Conservation (phyloP, 2,329 filamentous ascomycete species). For the Aspergillus sp. region DNA sequence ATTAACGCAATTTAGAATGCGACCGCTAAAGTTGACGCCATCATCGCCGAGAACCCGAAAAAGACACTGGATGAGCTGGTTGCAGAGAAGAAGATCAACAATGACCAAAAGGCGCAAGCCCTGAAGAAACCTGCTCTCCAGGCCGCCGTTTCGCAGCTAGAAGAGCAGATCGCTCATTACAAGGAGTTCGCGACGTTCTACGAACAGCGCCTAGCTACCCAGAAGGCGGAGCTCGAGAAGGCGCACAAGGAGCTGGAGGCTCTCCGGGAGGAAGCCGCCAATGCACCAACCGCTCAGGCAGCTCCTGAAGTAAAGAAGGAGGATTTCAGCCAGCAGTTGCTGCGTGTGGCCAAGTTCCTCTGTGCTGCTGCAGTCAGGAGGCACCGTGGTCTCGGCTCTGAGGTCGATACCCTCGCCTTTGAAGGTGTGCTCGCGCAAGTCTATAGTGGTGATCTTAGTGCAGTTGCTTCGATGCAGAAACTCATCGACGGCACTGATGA, state of each 20-base stretch:
- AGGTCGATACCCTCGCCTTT: constrained; percentile 60
- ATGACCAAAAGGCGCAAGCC: constrained; percentile 63
- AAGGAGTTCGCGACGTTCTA: constrained; percentile 61
- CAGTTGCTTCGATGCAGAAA: constrained; percentile 60
- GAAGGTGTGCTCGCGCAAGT: constrained; percentile 64
- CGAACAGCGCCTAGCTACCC: constrained; percentile 54
- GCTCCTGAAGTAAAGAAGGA: constrained; percentile 48
- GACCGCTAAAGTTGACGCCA: constrained; percentile 60
- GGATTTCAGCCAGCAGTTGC: constrained; percentile 54
- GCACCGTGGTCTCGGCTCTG: constrained; percentile 57
- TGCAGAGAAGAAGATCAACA: constrained; percentile 62
- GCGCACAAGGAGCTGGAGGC: constrained; percentile 58
- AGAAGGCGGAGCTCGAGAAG: constrained; percentile 57
- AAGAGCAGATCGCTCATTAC: constrained; percentile 62
- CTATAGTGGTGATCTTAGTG: constrained; percentile 61
- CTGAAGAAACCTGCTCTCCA: constrained; percentile 64
- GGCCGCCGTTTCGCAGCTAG: constrained; percentile 55
- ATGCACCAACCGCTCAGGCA: constrained; percentile 50
- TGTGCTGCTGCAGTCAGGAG: constrained; percentile 62
- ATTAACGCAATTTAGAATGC: constrained; percentile 46
- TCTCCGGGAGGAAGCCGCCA: constrained; percentile 50
- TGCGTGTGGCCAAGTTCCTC: constrained; percentile 62
- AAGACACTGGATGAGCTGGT: constrained; percentile 64
- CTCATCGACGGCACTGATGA: constrained; percentile 61
- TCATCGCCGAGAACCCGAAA: constrained; percentile 60